Conservation (phyloP, 2,329 filamentous ascomycete genomes). For the Parascedosporium putredinis region DNA sequence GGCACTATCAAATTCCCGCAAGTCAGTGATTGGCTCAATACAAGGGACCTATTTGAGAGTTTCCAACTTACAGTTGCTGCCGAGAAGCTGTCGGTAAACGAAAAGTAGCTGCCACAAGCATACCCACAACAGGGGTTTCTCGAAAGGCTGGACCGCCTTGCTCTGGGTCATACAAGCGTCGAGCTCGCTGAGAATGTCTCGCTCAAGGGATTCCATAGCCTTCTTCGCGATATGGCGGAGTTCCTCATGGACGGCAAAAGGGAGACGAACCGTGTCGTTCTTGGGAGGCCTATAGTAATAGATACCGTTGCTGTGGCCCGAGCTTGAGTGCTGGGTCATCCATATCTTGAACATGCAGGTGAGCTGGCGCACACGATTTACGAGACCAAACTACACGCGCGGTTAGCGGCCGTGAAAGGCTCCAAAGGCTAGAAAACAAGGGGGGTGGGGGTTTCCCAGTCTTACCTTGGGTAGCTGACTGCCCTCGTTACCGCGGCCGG, state of each 20-base stretch:
- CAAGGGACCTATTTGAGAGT: background rate
- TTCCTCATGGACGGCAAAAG: slow-evolving; percentile 29
- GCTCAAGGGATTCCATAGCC: slow-evolving; percentile 25
- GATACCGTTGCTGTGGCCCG: slow-evolving; percentile 26
- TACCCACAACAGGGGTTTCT: slow-evolving; percentile 35
- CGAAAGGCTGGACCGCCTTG: slow-evolving; percentile 26
- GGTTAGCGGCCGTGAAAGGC: no score
- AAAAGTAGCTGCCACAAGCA: slow-evolving; percentile 39
- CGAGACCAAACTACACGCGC: slow-evolving; percentile 25
- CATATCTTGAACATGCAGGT: slow-evolving; percentile 41
- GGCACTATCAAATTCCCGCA: background rate
- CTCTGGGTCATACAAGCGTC: slow-evolving; percentile 27
- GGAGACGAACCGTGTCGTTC: slow-evolving; percentile 15
- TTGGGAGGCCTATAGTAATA: slow-evolving; percentile 2
- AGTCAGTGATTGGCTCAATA: background rate
- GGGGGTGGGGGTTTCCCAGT: slow-evolving; percentile 15
- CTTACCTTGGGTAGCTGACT: slow-evolving; percentile 28
- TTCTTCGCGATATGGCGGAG: slow-evolving; percentile 28
- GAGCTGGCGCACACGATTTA: slow-evolving; percentile 33
- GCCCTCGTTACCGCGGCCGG: slow-evolving; percentile 18
- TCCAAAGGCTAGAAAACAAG: no score
- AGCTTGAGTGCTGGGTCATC: slow-evolving; percentile 25
- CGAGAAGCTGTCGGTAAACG: slow-evolving; percentile 33
- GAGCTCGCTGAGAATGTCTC: slow-evolving; percentile 28
- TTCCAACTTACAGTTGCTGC: slow-evolving; percentile 2